phyloP scores from a whole-genome alignment of 805 yeast genomes.

The Kazachstania bromeliacearum region DNA sequence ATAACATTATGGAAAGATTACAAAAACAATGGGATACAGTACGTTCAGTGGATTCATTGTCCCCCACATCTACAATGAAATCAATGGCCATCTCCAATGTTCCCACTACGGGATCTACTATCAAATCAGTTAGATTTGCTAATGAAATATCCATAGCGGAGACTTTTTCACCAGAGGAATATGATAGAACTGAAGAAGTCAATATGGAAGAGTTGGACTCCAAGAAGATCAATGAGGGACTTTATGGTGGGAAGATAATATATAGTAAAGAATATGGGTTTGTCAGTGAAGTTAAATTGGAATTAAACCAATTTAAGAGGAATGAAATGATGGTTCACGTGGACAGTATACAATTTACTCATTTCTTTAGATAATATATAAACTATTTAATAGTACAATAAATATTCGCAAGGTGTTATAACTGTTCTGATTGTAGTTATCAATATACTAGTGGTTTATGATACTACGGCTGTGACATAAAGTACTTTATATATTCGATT shows the following conservation, averaged over 20 bases:
- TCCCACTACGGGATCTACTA: not conserved
- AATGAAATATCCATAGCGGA: conserved; percentile 21
- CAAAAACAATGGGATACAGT: conserved; percentile 20
- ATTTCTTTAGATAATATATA: conserved; percentile 36
- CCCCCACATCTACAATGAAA: not conserved
- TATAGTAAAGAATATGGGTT: conserved; percentile 10
- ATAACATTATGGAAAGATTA: conserved; percentile 8
- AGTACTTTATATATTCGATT: not conserved
- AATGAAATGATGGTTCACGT: conserved; percentile 63
- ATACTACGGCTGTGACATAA: no score
- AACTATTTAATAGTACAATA: no score
- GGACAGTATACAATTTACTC: conserved; percentile 52
- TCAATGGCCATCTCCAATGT: conserved; percentile 1
- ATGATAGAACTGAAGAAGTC: conserved; percentile 20
- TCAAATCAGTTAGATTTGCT: conserved; percentile 16
- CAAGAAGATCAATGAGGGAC: conserved; percentile 5
- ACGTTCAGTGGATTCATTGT: conserved; percentile 4
- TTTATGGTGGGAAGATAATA: conserved; percentile 3
- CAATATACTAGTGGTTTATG: no score
- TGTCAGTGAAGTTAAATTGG: conserved; percentile 41
- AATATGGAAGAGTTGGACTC: not conserved
- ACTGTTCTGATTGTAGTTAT: no score
- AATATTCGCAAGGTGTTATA: no score
- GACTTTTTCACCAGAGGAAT: conserved; percentile 23
- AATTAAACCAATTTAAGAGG: conserved; percentile 55